Conservation (phyloP, 2,329 filamentous ascomycete species). For the Teratosphaeria destructans region DNA sequence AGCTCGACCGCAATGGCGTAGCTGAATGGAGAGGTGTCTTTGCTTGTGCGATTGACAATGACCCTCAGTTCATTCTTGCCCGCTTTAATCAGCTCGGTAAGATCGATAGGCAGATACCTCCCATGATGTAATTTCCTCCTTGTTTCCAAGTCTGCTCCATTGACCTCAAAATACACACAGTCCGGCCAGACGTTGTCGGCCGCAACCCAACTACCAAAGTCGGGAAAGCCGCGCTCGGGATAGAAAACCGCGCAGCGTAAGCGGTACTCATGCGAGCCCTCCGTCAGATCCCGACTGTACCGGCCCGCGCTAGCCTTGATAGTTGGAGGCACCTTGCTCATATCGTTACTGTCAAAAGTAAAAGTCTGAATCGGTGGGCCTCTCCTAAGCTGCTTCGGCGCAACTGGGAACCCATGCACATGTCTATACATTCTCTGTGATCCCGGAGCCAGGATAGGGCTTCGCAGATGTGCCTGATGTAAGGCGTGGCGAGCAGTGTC, state of each 20-base stretch:
- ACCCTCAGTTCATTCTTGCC: slow-evolving; percentile 56
- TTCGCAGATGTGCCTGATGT: slow-evolving; percentile 49
- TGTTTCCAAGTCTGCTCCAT: slow-evolving; percentile 44
- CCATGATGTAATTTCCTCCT: slow-evolving; percentile 62
- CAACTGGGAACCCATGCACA: slow-evolving; percentile 41
- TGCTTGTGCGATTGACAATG: slow-evolving; percentile 31
- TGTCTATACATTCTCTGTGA: slow-evolving; percentile 43
- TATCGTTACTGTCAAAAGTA: slow-evolving; percentile 37
- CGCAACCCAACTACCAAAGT: slow-evolving; percentile 50
- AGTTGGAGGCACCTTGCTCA: slow-evolving; percentile 28
- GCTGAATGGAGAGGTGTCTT: slow-evolving; percentile 28
- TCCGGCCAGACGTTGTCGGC: slow-evolving; percentile 61
- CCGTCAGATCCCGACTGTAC: slow-evolving; percentile 26
- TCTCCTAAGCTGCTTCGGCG: slow-evolving; percentile 31
- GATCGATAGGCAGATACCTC: slow-evolving; percentile 64
- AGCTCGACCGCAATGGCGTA: slow-evolving; percentile 62
- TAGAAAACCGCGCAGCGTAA: slow-evolving; percentile 52
- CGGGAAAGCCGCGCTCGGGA: slow-evolving; percentile 21
- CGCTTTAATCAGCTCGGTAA: slow-evolving; percentile 49
- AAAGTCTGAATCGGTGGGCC: slow-evolving; percentile 33
- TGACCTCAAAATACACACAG: slow-evolving; percentile 58
- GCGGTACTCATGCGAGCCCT: slow-evolving; percentile 54
- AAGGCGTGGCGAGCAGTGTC: slow-evolving; percentile 40
- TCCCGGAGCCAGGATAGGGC: slow-evolving; percentile 33
- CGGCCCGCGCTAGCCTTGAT: slow-evolving; percentile 17